Conservation (phyloP, 2,329 filamentous ascomycete species). For the Alternaria sp. region DNA sequence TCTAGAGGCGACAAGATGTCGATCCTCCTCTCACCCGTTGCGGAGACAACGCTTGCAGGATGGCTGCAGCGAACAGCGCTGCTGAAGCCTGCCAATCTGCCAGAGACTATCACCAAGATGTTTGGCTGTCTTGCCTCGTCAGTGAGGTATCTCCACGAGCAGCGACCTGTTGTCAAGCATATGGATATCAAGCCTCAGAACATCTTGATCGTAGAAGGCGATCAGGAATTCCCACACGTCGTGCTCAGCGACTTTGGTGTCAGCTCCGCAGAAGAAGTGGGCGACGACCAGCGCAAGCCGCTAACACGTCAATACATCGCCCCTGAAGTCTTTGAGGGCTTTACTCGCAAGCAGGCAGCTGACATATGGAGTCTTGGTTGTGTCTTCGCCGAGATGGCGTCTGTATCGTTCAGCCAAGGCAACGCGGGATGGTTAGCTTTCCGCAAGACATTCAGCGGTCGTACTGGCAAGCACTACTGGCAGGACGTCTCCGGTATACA, state of each 20-base stretch:
- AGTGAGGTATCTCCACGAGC: conserved; percentile 46
- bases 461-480: conserved; percentile 45
- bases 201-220: conserved; percentile 43
- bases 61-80: conserved; percentile 37
- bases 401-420: conserved; percentile 29
- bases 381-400: conserved; percentile 93
- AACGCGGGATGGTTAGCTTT: conserved; percentile 35
- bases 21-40: conserved; percentile 46
- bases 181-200: conserved; percentile 50
- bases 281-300: conserved; percentile 27
- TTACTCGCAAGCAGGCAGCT: conserved; percentile 38
- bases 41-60: conserved; percentile 44
- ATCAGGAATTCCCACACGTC: conserved; percentile 40
- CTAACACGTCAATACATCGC: conserved; percentile 46
- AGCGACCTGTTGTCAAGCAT: conserved; percentile 45
- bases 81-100: conserved; percentile 30
- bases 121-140: conserved; percentile 46
- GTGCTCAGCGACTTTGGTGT: conserved; percentile 49
- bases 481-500: conserved; percentile 42
- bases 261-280: conserved; percentile 35
- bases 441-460: conserved; percentile 37
- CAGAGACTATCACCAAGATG: conserved; percentile 40
- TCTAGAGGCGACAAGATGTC: conserved; percentile 47
- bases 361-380: conserved; percentile 98
- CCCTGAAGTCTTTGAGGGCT: conserved; percentile 42